phyloP scores from a whole-genome alignment of 805 yeast species.

The Saturnispora ahearnii region DNA sequence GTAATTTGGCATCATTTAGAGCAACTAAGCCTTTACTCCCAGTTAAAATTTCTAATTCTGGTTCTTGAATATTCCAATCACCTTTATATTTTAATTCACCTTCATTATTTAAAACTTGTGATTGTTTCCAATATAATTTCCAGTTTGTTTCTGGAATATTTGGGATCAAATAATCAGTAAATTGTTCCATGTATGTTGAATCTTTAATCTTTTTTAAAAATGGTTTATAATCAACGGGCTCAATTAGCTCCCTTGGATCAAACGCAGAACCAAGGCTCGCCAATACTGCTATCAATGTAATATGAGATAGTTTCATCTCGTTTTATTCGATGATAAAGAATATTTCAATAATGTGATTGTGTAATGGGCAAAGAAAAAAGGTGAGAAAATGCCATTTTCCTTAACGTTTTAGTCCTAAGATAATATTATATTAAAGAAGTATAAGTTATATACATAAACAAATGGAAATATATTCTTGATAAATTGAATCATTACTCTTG shows the following conservation, averaged over 20 bases:
- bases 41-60: constrained; percentile 49
- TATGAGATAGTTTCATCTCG: not conserved
- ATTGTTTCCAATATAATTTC: constrained; percentile 48
- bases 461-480: too few relatives aligned
- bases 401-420: too few relatives aligned
- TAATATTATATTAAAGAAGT: too few relatives aligned
- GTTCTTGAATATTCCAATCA: constrained; percentile 65
- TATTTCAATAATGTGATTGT: too few relatives aligned
- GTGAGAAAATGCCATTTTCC: too few relatives aligned
- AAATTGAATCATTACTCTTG: not conserved
- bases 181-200: constrained; percentile 29
- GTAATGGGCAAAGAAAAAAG: too few relatives aligned
- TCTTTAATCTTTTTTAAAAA: constrained; percentile 16
- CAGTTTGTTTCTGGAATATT: constrained; percentile 37
- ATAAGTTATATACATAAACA: too few relatives aligned
- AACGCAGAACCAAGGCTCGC: not conserved
- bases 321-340: not conserved
- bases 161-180: constrained; percentile 52
- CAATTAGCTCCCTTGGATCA: not conserved
- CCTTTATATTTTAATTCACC: constrained; percentile 58
- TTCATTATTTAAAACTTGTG: constrained; percentile 44
- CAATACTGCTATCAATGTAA: not conserved
- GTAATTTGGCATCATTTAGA: constrained; percentile 67
- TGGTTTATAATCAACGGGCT: not conserved
- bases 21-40: constrained; percentile 72